These are phyloP conservation scores for Pyronema domesticum DNA, from an alignment of 495 filamentous ascomycete genomes.

Conservation along the genomic window DNA sequence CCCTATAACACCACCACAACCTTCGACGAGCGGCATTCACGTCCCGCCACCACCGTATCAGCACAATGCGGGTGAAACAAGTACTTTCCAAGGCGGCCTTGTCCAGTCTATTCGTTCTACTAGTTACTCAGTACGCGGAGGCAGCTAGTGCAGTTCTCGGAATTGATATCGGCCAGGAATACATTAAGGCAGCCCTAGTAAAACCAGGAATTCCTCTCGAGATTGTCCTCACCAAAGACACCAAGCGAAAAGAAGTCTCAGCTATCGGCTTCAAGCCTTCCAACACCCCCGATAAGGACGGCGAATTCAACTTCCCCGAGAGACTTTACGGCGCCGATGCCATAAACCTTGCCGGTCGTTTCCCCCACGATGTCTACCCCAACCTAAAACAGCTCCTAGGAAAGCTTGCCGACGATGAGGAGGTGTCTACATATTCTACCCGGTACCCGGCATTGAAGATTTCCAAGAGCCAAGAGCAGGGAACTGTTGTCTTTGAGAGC, in stretches of 20 bases:
- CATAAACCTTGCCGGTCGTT: conserved; percentile 65
- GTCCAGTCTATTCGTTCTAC: conserved; percentile 31
- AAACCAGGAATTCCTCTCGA: conserved; percentile 97
- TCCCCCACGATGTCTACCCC: conserved; percentile 80
- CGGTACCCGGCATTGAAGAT: conserved; percentile 55
- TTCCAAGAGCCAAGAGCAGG: conserved; percentile 38
- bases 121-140: conserved; percentile 41
- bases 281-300: conserved; percentile 37
- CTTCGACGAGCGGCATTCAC: background rate
- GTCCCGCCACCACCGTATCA: background rate
- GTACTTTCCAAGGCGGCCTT: background rate
- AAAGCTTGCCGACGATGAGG: conserved; percentile 41
- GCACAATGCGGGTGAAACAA: conserved; percentile 1
- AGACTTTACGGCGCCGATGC: conserved; percentile 84
- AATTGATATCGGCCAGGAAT: conserved; percentile 88
- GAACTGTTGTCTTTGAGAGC: conserved; percentile 62
- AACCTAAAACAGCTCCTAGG: conserved; percentile 83
- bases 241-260: conserved; percentile 82
- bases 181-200: conserved; percentile 88
- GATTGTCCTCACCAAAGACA: conserved; percentile 97
- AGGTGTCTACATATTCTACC: conserved; percentile 46
- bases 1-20: background rate
- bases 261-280: conserved; percentile 86
- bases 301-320: conserved; percentile 51
- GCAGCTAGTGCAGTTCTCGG: conserved; percentile 63